A percentile compares a stretch with the other conserved stretches of the same genome.
Evolutionary conservation across 805 yeast genomes (phyloP).

Genomic region (Monosporozyma aquatica): DNA sequence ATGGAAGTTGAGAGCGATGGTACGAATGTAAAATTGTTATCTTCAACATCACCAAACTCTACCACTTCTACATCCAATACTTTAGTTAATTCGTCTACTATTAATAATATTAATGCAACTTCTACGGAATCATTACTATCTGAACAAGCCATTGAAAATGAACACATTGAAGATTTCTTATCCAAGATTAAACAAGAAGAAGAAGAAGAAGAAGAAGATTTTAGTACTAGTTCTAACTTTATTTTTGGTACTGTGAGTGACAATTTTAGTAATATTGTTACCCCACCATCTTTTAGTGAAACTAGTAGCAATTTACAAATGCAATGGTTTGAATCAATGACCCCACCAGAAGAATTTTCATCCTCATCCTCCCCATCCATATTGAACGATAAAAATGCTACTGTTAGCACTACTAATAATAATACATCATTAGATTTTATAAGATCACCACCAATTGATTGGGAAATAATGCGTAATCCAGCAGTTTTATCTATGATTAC

Average conservation of each 20-base stretch:
- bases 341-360: slow-evolving; percentile 2
- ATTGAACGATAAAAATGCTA: no score
- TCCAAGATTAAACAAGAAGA: slow-evolving; percentile 1
- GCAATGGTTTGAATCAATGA: slow-evolving; percentile 4
- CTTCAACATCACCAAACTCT: not conserved
- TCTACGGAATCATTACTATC: not conserved
- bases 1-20: no score
- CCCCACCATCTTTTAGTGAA: not conserved
- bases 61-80: not conserved
- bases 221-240: no score
- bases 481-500: slow-evolving; percentile 4
- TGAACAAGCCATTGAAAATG: not conserved
- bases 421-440: not conserved
- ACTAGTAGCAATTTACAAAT: slow-evolving; percentile 2
- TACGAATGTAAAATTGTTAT: no score
- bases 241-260: no score
- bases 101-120: not conserved
- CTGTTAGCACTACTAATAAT: no score
- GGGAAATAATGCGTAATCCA: slow-evolving; percentile 5
- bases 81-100: not conserved
- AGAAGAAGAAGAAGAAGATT: not conserved
- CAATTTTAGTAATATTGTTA: no score
- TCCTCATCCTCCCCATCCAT: not conserved
- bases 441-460: slow-evolving; percentile 1
- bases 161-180: not conserved